phyloP scores from a whole-genome alignment of 208 protist genomes.

The Trypanosoma avium region DNA sequence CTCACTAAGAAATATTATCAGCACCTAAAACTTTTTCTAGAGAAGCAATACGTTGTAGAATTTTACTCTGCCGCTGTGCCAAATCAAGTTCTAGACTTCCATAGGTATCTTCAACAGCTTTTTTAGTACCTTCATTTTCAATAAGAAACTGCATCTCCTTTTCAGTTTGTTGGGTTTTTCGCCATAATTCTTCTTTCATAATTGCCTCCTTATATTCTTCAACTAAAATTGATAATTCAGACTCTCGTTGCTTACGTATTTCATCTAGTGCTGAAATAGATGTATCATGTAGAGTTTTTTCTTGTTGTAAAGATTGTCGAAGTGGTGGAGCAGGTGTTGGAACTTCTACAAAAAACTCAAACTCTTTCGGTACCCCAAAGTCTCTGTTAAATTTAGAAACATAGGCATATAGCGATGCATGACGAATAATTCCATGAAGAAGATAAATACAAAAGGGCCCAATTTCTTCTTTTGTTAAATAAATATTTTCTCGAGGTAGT shows the following conservation, averaged over 20 bases:
- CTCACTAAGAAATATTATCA: constrained; percentile 1
- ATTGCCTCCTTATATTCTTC: constrained; percentile 48
- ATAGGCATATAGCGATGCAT: constrained; percentile 57
- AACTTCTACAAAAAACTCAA: constrained; percentile 36
- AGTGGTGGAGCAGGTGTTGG: constrained; percentile 47
- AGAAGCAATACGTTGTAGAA: constrained; percentile 69
- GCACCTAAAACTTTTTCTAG: constrained; percentile 66
- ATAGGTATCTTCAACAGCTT: constrained; percentile 67
- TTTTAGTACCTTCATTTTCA: constrained; percentile 48
- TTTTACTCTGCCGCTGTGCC: constrained; percentile 51
- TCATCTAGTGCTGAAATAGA: constrained; percentile 24
- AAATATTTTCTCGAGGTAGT: constrained; percentile 68
- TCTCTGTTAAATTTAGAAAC: constrained; percentile 27
- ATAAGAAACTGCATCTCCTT: constrained; percentile 71
- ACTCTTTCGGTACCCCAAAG: constrained; percentile 5
- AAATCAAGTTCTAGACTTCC: constrained; percentile 55
- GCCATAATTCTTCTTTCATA: constrained; percentile 30
- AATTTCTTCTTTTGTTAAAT: constrained; percentile 49
- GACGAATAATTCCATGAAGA: constrained; percentile 51
- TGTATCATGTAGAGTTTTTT: constrained; percentile 21
- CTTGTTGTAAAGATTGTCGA: constrained; percentile 8
- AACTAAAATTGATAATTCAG: constrained; percentile 41
- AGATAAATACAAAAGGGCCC: constrained; percentile 47
- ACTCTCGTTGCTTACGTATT: constrained; percentile 37
- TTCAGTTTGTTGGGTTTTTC: constrained; percentile 41